Evolutionary conservation across 2,329 filamentous ascomycete species (phyloP), one percentile per base, ranked within the genome.

Genomic region (Trichoderma aggressivum): DNA sequence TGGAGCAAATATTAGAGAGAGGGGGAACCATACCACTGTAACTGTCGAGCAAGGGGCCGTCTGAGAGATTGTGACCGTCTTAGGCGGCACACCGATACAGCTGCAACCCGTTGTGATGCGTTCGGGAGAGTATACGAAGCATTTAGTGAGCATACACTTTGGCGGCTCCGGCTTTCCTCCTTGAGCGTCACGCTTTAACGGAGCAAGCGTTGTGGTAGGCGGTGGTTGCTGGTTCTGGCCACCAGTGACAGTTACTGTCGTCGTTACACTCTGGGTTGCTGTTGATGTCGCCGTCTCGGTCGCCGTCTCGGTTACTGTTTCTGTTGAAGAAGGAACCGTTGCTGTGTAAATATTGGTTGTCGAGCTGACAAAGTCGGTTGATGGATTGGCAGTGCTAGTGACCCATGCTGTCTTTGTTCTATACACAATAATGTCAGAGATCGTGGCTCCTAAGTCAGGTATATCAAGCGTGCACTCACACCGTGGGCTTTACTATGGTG

Each of bases 101-200:
- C 74, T 72, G 34, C 75, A 77, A 11, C 74, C 75, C 16, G 74
- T 74, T 11, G 75, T 75, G 59, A 77, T 75, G 6, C 75, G 75
- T 14, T 74, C 74, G 7, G 74, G 73, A 63, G 75, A 72, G 26
- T 75, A 77, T 3, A 71, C 73, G 28, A 73, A 74, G 5, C 74
- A 68, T 16, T 68, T 74, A 8, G 75, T 76, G 2, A 74, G 73
- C 75, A 76, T 75, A 43, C 74, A 76, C 36, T 73, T 70, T 0
- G 75, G 74, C 26, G 75, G 69, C 34, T 70, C 66, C 11, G 65
- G 58, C 2, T 28, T 36, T 28, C 61, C 61, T 21, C 39, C 62
- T 3, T 36, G 39, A n/a, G 36, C 53, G 24, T 63, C 61, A 14
- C 75, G 72, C 43, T 72, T 75, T 2, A 55, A 69, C 16, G 24